Base-by-base conservation (phyloP, 2,329 filamentous ascomycete species). In the Monosporascus sp. region DNA sequence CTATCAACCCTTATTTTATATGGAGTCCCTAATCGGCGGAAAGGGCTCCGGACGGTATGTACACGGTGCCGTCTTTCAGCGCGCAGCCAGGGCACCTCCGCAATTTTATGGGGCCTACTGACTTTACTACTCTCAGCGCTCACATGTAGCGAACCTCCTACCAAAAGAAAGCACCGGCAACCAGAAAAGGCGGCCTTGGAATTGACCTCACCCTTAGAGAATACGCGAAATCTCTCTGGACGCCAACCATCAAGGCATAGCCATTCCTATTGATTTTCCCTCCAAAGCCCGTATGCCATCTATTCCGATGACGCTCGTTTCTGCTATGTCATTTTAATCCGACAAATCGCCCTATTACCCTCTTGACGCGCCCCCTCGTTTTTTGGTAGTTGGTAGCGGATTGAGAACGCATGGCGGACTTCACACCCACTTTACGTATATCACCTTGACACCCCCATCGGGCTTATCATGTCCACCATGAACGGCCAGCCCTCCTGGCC, bases 401-500 rank as follows among this genome's bases (percentile, higher is more conserved):
- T 46, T 14, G 31, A 11, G 42, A 46, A 56, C 79, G 78, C 77
- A 82, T 82, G 79, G 79, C 78, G 78, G 72, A 77, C 72, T 67
- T 69, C 72, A 71, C 69, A 72, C 42, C 42, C 69, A 72, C 31
- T 34, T 34, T 34, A 34, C 68, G 62, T 69, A 68, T 65, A 69
- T 74, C 72, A 71, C 72, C 72, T 70, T 69, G 76, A 76, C 31
- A 14, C 72, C 75, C 72, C 68, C 66, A 51, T 52, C 72, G 72
- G 71, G 70, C 70, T 71, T 71, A 80, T 73, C 70, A 87, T 87
- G 84, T 84, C 84, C 70, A 75, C 84, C 74, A 74, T 79, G 72
- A 84, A 85, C 73, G 79, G 83, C 74, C 82, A 85, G 75, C 74
- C 80, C 62, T 68, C 73, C 77, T 88, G 86, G 85, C 79, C 79